Evolutionary conservation across 805 yeast genomes (phyloP), one percentile per base, ranked within the genome.

Genomic region (Wickerhamomyces strasburgensis): DNA sequence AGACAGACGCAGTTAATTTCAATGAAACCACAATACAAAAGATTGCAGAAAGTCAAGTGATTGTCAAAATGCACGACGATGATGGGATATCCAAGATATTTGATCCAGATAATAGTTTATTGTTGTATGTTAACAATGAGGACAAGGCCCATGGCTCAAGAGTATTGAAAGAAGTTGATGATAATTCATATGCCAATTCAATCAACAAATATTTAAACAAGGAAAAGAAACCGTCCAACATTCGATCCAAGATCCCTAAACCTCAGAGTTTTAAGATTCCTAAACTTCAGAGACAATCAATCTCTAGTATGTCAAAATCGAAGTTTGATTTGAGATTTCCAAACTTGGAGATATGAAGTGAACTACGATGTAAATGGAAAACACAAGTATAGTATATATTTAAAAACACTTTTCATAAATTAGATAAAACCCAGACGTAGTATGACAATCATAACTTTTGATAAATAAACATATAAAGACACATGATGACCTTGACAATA

Each of bases 321-420:
- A 38, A 40, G 10, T 42, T 40, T 28, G 46, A 48, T 14, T 31
- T 48, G 27, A 37, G 31, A 27, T 46, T 46, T 18, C 46, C 50
- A 13, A 45, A 36, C 29, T 38, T 35, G 31, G 33, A 25, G 19
- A 13, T 24, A 10, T 29, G 19, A 32, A 10, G 13, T 14, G 21
- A 17, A 34, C 30, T 21, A 23, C 15, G 16, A 26, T 10, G 7
- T 19, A 31, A 19, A 26, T 26, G 15, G 25, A 21, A 7, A 21
- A 21, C 10, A 21, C 25, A 7, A 21, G 11, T 21, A 21, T 21
- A 21, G 11, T 21, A 21, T 21, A 21, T 21, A 21, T 8, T 8
- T 8, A 21, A 7, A 11, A 21, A 7, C 25, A 21, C 7, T 21
- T 21, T 11, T 8, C 11, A 21, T 21, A 8, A 11, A 21, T 8